Percentiles rank a stretch among this genome's conserved stretches.
Evolutionary conservation across 139 green algal species (phyloP).

Genomic region (Haematococcus sp.): DNA sequence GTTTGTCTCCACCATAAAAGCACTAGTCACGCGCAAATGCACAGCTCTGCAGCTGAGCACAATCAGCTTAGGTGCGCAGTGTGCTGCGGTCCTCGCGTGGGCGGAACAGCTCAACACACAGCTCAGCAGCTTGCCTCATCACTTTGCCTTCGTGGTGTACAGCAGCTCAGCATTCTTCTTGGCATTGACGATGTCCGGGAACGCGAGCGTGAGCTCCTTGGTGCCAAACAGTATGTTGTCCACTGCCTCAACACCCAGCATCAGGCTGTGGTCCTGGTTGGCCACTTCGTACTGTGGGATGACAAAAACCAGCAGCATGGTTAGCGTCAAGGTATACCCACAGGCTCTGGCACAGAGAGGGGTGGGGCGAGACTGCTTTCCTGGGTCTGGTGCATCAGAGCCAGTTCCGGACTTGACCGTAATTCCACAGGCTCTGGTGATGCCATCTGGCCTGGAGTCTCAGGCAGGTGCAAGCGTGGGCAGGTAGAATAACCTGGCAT

Average conservation of each 20-base stretch:
- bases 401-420: background rate
- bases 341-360: background rate
- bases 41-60: too few relatives aligned
- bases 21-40: too few relatives aligned
- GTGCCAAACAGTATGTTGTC: constrained; percentile 86
- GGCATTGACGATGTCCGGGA: constrained; percentile 86
- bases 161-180: constrained; percentile 76
- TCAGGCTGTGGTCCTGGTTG: constrained; percentile 89
- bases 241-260: constrained; percentile 87
- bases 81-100: too few relatives aligned
- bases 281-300: constrained; percentile 81
- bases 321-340: too few relatives aligned
- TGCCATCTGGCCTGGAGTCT: too few relatives aligned
- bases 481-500: background rate
- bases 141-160: constrained; percentile 42
- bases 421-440: background rate
- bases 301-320: background rate
- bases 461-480: background rate
- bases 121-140: too few relatives aligned
- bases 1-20: too few relatives aligned
- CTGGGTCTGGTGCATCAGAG: background rate
- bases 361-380: background rate
- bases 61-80: too few relatives aligned
- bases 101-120: too few relatives aligned
- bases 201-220: constrained; percentile 80